These are phyloP conservation scores for Ambrosia trifida DNA, from an alignment of 129 eudicot species.

Conservation along the genomic window DNA sequence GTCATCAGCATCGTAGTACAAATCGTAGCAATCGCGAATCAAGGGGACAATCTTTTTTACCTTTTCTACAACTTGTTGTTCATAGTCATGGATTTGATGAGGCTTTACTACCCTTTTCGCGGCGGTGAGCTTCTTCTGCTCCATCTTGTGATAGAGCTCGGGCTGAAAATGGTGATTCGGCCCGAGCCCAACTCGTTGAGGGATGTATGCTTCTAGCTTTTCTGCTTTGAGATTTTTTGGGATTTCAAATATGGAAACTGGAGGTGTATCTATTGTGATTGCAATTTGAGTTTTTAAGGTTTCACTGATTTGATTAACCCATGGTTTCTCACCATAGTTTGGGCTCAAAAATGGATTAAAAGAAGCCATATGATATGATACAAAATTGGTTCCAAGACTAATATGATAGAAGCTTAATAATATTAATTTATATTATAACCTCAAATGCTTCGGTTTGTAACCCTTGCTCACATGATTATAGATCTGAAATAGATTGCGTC, in stretches of 20 bases:
- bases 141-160: conserved; percentile 44
- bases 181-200: conserved; percentile 48
- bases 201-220: conserved; percentile 47
- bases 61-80: conserved; percentile 25
- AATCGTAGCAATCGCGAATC: conserved; percentile 41
- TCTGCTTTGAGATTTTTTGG: conserved; percentile 30
- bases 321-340: conserved; percentile 27
- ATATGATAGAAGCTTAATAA: not conserved
- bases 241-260: conserved; percentile 38
- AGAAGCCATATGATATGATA: conserved; percentile 16
- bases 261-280: conserved; percentile 26
- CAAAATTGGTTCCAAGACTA: not conserved
- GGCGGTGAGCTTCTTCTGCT: conserved; percentile 48
- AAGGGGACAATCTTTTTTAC: conserved; percentile 28
- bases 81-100: not conserved
- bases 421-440: not conserved
- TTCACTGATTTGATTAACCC: conserved; percentile 37
- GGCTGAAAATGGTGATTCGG: conserved; percentile 47
- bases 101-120: conserved; percentile 26
- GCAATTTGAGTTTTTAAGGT: conserved; percentile 31
- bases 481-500: too few species aligned
- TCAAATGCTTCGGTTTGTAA: too few species aligned
- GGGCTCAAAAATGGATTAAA: conserved; percentile 18
- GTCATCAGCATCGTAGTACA: conserved; percentile 19
- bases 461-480: too few species aligned